These are phyloP conservation scores for Erythrophleum ivorense DNA, from an alignment of 331 rosid genomes.

Conservation along the genomic window DNA sequence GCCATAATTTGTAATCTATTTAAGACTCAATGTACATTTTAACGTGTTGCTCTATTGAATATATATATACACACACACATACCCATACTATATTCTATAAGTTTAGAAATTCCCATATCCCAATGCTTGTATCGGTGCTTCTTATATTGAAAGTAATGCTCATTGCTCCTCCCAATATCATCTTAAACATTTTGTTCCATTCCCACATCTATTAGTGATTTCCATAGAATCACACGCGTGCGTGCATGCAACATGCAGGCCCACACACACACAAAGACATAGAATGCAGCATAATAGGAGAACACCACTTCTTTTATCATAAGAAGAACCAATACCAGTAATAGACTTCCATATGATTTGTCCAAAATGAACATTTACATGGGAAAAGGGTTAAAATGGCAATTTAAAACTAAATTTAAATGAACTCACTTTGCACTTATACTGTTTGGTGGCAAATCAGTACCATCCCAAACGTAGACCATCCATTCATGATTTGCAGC, in stretches of 20 bases:
- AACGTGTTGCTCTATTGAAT: too few species aligned
- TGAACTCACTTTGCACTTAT: slow-evolving; percentile 57
- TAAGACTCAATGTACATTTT: too few species aligned
- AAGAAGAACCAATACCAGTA: slow-evolving; percentile 7
- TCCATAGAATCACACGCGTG: too few species aligned
- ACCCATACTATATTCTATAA: too few species aligned
- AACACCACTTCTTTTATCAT: background rate
- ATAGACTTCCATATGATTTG: background rate
- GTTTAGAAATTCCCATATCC: too few species aligned
- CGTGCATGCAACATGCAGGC: too few species aligned
- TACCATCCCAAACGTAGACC: slow-evolving; percentile 81
- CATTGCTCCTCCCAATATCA: background rate
- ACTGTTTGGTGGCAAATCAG: slow-evolving; percentile 59
- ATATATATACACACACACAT: too few species aligned
- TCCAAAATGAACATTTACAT: slow-evolving; percentile 16
- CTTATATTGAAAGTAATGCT: too few species aligned
- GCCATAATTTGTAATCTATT: too few species aligned
- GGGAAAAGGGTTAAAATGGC: background rate
- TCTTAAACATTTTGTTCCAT: background rate
- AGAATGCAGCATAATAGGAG: slow-evolving; percentile 12
- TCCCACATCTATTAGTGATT: background rate
- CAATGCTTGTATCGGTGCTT: too few species aligned
- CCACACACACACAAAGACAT: background rate
- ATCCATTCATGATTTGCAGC: slow-evolving; percentile 49
- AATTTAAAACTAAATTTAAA: slow-evolving; percentile 26